Evolutionary conservation across 176 grass and related monocot genomes (phyloP).

Genomic region (Miscanthus lutarioriparius): DNA sequence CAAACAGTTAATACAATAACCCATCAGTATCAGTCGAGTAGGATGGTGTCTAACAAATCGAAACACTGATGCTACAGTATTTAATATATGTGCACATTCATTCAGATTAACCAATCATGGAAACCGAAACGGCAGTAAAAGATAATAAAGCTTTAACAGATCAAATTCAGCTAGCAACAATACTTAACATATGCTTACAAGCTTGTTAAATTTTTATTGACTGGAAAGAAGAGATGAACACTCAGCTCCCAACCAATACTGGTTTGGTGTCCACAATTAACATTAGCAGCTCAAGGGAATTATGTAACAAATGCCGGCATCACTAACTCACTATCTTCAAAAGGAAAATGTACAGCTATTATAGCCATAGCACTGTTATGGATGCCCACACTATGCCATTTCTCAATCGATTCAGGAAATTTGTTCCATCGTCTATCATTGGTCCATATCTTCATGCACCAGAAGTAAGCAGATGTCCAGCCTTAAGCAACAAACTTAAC

Average conservation of each 20-base stretch:
- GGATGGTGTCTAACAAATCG: not conserved
- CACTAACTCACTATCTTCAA: not conserved
- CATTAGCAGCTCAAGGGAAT: not conserved
- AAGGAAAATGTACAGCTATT: not conserved
- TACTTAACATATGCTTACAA: not conserved
- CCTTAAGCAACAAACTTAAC: not conserved
- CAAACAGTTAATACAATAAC: not conserved
- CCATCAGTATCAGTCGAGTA: not conserved
- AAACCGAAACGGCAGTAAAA: not conserved
- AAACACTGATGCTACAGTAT: not conserved
- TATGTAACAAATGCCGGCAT: not conserved
- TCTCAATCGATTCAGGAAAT: not conserved
- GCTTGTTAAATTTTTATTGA: not conserved
- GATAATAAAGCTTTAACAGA: not conserved
- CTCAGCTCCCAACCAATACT: not conserved
- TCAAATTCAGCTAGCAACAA: not conserved
- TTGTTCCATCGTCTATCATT: not conserved
- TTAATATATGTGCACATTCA: not conserved
- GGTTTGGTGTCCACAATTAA: not conserved
- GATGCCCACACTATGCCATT: not conserved
- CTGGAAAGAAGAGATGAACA: not conserved
- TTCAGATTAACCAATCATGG: not conserved
- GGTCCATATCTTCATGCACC: not conserved
- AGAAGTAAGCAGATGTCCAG: not conserved
- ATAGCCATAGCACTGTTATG: not conserved